Conservation (phyloP, 2,329 filamentous ascomycete genomes). For the Phialophora expanda region DNA sequence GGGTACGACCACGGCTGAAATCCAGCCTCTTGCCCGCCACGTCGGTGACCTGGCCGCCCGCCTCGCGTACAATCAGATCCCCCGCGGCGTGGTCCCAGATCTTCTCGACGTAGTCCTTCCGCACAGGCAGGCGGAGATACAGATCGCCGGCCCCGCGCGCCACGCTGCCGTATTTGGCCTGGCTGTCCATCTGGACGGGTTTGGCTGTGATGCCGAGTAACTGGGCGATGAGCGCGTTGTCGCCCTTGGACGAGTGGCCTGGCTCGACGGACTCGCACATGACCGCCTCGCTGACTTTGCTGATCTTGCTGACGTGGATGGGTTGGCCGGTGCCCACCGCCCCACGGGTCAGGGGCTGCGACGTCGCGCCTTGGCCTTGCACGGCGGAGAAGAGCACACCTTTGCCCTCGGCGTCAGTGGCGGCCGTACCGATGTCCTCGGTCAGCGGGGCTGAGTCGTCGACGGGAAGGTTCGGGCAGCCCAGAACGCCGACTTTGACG, state of each 20-base stretch:
- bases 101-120: slow-evolving; percentile 92
- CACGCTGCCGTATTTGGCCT: slow-evolving; percentile 97
- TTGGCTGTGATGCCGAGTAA: slow-evolving; percentile 84
- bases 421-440: slow-evolving; percentile 73
- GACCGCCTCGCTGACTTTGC: slow-evolving; percentile 76
- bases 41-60: slow-evolving; percentile 90
- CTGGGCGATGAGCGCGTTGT: slow-evolving; percentile 82
- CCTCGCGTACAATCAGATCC: slow-evolving; percentile 90
- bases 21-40: slow-evolving; percentile 82
- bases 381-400: slow-evolving; percentile 91
- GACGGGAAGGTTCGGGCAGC: slow-evolving; percentile 91
- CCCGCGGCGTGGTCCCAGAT: slow-evolving; percentile 99
- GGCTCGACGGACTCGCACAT: slow-evolving; percentile 98
- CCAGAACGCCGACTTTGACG: slow-evolving; percentile 91
- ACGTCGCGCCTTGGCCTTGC: slow-evolving; percentile 77
- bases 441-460: slow-evolving; percentile 76
- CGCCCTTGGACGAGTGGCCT: slow-evolving; percentile 85
- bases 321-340: slow-evolving; percentile 56
- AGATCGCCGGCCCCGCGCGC: slow-evolving; percentile 92
- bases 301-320: slow-evolving; percentile 80
- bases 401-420: slow-evolving; percentile 73
- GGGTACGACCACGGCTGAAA: slow-evolving; percentile 83
- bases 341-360: slow-evolving; percentile 69
- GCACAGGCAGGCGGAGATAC: slow-evolving; percentile 86
- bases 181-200: slow-evolving; percentile 95